Evolutionary conservation across 2,329 filamentous ascomycete genomes (phyloP).

Genomic region (Massarina eburnea): DNA sequence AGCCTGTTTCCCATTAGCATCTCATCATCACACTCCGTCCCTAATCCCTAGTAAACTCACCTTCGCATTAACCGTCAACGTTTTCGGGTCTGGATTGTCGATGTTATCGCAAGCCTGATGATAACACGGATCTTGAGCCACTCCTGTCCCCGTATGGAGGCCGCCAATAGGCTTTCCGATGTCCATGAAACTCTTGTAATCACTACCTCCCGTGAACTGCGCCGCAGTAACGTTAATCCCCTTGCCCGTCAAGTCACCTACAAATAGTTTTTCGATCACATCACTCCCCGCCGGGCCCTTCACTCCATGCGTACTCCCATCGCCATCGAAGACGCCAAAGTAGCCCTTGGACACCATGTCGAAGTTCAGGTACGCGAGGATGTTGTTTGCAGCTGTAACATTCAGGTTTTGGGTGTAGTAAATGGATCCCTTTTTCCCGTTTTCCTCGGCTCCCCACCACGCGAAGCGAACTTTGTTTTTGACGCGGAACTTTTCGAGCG

Average conservation of each 20-base stretch:
- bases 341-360: conserved; percentile 46
- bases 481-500: conserved; percentile 41
- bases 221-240: conserved; percentile 41
- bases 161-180: conserved; percentile 45
- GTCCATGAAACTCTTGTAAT: conserved; percentile 45
- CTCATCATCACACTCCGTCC: background rate
- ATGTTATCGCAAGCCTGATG: conserved; percentile 44
- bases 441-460: conserved; percentile 47
- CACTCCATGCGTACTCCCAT: conserved; percentile 38
- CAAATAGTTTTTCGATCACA: conserved; percentile 40
- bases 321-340: conserved; percentile 44
- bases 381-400: conserved; percentile 35
- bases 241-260: conserved; percentile 37
- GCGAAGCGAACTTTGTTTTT: conserved; percentile 47
- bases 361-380: conserved; percentile 47
- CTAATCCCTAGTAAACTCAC: conserved; percentile 17
- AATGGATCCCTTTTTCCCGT: conserved; percentile 42
- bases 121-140: conserved; percentile 44
- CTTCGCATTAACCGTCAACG: conserved; percentile 42
- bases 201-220: conserved; percentile 43
- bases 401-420: conserved; percentile 42
- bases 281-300: conserved; percentile 37
- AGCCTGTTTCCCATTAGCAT: conserved; percentile 16
- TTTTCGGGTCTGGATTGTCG: conserved; percentile 41
- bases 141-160: conserved; percentile 44